Conservation (phyloP, 345 rosid genomes). For the Anastatica hierochuntica region DNA sequence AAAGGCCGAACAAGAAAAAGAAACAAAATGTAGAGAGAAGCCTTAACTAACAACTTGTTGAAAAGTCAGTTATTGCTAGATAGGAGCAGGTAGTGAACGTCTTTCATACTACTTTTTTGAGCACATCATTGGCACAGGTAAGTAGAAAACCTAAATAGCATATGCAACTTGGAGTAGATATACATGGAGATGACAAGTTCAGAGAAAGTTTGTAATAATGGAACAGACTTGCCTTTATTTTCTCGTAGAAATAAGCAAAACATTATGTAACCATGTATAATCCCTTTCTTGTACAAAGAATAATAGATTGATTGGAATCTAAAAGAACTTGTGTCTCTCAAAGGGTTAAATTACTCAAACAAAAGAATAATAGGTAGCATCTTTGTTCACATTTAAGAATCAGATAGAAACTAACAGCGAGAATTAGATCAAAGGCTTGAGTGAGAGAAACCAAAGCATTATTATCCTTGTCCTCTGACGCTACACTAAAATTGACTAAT, state of each 20-base stretch:
- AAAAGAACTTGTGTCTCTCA: background rate
- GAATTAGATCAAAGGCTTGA: slow-evolving; percentile 1
- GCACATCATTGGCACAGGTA: slow-evolving; percentile 10
- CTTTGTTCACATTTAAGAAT: background rate
- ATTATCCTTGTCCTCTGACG: background rate
- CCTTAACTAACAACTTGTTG: background rate
- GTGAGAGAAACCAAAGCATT: slow-evolving; percentile 3
- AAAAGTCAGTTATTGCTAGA: background rate
- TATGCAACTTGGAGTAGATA: background rate
- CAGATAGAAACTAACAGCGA: slow-evolving; percentile 1
- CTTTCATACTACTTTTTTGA: background rate
- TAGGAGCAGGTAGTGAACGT: background rate
- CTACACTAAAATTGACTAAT: slow-evolving; percentile 1
- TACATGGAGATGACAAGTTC: background rate
- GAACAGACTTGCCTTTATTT: too few species aligned
- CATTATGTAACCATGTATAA: background rate
- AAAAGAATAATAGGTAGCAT: background rate
- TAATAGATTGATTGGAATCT: background rate
- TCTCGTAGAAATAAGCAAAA: background rate
- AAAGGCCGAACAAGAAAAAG: background rate
- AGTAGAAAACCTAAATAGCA: background rate
- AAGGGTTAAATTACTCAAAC: background rate
- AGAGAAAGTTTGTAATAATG: background rate
- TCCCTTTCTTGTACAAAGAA: background rate
- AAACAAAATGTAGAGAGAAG: background rate